Percentiles rank a stretch among this genome's conserved stretches.
Conservation (phyloP, 2,329 filamentous ascomycete species). For the Bipolaris bicolor region DNA sequence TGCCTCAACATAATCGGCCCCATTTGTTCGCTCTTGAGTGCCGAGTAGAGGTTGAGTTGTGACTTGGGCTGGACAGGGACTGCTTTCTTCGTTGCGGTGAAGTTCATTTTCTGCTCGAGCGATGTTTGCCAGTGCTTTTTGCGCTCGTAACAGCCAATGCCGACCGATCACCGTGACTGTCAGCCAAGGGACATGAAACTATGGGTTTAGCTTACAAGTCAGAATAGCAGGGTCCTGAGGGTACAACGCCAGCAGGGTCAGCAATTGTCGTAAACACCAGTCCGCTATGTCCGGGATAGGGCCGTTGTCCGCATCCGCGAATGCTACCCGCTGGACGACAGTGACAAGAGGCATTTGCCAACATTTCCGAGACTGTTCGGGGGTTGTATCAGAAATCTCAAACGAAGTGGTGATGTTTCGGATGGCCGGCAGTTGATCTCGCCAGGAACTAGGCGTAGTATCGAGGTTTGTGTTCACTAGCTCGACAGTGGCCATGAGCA, state of each 20-base stretch:
- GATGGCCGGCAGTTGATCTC: constrained; percentile 30
- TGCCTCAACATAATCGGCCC: constrained; percentile 59
- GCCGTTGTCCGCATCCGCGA: constrained; percentile 56
- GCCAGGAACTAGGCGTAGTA: constrained; percentile 40
- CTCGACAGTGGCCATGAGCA: constrained; percentile 34
- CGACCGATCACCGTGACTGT: constrained; percentile 54
- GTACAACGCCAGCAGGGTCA: constrained; percentile 54
- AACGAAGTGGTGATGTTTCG: constrained; percentile 25
- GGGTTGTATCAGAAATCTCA: constrained; percentile 25
- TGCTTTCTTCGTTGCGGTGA: constrained; percentile 45
- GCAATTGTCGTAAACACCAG: constrained; percentile 58
- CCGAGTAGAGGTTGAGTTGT: constrained; percentile 12
- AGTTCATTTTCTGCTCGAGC: constrained; percentile 53
- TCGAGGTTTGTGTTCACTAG: constrained; percentile 45
- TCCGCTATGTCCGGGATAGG: constrained; percentile 55
- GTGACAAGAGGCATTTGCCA: constrained; percentile 45
- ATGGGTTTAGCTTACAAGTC: constrained; percentile 43
- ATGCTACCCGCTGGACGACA: constrained; percentile 58
- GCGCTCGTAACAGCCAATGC: constrained; percentile 60
- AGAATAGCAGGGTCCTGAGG: constrained; percentile 53
- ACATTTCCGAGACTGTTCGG: constrained; percentile 19
- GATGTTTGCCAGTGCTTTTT: constrained; percentile 57
- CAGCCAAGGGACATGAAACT: background rate
- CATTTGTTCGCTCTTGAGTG: constrained; percentile 34
- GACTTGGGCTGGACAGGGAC: constrained; percentile 28